Base-by-base conservation (phyloP, 768 basidiomycete genomes). In the Hericium erinaceus region DNA sequence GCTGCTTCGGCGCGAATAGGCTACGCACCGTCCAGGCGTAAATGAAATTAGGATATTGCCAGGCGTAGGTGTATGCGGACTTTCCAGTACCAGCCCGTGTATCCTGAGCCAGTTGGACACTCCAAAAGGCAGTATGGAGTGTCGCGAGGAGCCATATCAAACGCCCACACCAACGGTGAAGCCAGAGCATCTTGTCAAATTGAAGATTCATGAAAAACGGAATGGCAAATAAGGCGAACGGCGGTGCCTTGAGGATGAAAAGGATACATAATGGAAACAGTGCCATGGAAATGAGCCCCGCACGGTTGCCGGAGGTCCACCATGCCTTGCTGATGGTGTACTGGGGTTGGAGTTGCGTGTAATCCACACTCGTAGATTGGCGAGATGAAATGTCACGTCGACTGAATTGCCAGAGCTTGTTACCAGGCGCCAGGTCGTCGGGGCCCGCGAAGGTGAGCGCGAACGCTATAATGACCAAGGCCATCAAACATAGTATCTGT, bases 151-250 rank as follows among this genome's bases (percentile, higher is more conserved):
- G 66, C 82, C 85, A 92, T 20, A 89, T 76, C 46, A 90, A 70
- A 54, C 87, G 74, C 2, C 84, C 89, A 4, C 79, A 72, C 83
- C 87, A 87, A 26, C 80, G 79, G 68, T 91, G 89, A 7, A 89
- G 71, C 70, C 81, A 76, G 4, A 81, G 77, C 10, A 90, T 79
- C 66, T 88, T 88, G 74, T 92, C 89, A 64, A 85, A 86, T 63
- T 82, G 79, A n/a, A 89, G 62, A 56, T 87, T 82, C 41, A 79
- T 77, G 57, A 81, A 72, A 60, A 78, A 79, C 0, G 82, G 77
- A 55, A 84, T 69, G 51, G 89, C 80, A 62, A 89, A 80, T 52
- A 89, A 64, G 57, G 88, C 87, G 64, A 89, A 84, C 0, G 89
- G 86, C 11, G 83, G 79, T 33, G 77, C 77, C 66, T 84, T 92